Conservation (phyloP, 352 stramenopile genomes). For the Pythium myriotylum region DNA sequence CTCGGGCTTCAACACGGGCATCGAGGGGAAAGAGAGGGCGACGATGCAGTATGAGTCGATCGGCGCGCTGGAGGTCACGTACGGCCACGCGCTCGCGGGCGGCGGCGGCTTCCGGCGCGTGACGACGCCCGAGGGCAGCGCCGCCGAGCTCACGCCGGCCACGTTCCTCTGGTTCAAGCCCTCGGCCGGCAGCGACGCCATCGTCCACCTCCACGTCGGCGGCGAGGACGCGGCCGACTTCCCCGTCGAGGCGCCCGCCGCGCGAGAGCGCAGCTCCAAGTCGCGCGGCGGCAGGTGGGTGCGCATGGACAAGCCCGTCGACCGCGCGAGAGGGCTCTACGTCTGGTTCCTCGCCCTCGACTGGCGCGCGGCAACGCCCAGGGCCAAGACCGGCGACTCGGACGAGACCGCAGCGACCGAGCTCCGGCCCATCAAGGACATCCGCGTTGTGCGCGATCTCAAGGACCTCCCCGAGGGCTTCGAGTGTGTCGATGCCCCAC, state of each 20-base stretch:
- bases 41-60: slow-evolving; percentile 78
- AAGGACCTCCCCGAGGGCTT: slow-evolving; percentile 75
- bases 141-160: slow-evolving; percentile 75
- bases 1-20: slow-evolving; percentile 20
- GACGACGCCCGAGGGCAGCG: slow-evolving; percentile 68
- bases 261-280: slow-evolving; percentile 3
- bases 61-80: slow-evolving; percentile 78
- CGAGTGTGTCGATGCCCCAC: slow-evolving; percentile 50
- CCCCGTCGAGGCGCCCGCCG: slow-evolving; percentile 15
- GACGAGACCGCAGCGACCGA: slow-evolving; percentile 10
- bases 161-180: slow-evolving; percentile 89
- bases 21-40: neutral
- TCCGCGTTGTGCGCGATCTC: slow-evolving; percentile 68
- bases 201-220: slow-evolving; percentile 62
- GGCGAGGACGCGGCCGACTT: slow-evolving; percentile 26
- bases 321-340: slow-evolving; percentile 59
- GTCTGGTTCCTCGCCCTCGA: slow-evolving; percentile 56
- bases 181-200: slow-evolving; percentile 28
- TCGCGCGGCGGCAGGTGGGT: slow-evolving; percentile 33
- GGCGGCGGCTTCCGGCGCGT: slow-evolving; percentile 84
- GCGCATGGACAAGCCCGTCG: slow-evolving; percentile 77
- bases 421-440: slow-evolving; percentile 73
- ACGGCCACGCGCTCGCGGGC: slow-evolving; percentile 81
- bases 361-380: slow-evolving; percentile 12
- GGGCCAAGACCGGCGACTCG: slow-evolving; percentile 13